Evolutionary conservation across 441 rosid species (phyloP), one percentile per base, ranked within the genome.

Genomic region (Arabidopsis lyrata): DNA sequence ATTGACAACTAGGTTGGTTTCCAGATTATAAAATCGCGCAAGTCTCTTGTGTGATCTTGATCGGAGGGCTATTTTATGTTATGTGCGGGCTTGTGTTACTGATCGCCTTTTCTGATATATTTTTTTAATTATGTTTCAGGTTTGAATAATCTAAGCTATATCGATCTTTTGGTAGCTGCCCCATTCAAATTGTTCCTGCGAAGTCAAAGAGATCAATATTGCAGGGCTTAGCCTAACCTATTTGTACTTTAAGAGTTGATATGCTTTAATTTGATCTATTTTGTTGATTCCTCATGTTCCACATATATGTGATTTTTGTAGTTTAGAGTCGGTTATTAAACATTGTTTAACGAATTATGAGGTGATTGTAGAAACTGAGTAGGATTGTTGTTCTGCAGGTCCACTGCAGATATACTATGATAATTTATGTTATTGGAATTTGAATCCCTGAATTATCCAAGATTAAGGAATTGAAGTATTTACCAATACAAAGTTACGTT

Each of bases 41-140:
- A 34, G 27, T 52, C 18, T 29, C 12, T 13, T 14, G 38, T 50
- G 53, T 18, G 20, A 18, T 29, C 20, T 60, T 16, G 41, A 49
- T 36, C 4, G 13, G 16, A 38, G 9, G 14, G 59, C 29, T 70
- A 8, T 31, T 13, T 50, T 10, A 24, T 9, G n/a, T 59, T 45
- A 24, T 39, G 15, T 10, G 1, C 24, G 3, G 38, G 44, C 4
- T 18, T 22, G 44, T 11, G 58, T 4, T 29, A 29, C 5, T 29
- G 31, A 29, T 29, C 31, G 4, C 31, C 31, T 29, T 4, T 29
- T 4, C 4, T 41, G 36, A 50, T 38, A 2, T 31, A 18, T 20
- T 31, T 72, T 9, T 41, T 71, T n/a, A 61, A 38, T 62, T n/a
- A 18, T 61, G 32, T 13, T 61, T 61, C 34, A 61, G 35, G 44